Conservation (phyloP, 1,139 yeast genomes). For the Geotrichum macrosporum region DNA sequence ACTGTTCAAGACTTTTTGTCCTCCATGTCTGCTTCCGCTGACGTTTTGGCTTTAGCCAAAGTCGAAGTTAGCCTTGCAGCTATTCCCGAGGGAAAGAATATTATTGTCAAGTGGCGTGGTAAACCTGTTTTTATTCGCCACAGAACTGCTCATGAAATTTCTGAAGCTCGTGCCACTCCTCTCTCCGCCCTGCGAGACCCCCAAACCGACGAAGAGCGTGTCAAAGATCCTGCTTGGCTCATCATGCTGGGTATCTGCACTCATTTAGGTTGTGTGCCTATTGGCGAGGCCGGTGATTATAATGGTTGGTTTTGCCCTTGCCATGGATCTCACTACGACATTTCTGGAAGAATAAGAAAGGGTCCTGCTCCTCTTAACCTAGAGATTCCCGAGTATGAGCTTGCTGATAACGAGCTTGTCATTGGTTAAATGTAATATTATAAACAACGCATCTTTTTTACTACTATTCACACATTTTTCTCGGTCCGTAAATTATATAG, state of each 20-base stretch:
- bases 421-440: conserved; percentile 52
- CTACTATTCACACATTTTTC: background rate
- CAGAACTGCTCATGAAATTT: conserved; percentile 90
- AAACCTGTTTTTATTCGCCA: conserved; percentile 99
- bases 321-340: conserved; percentile 99
- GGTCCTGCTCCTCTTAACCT: conserved; percentile 99
- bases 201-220: conserved; percentile 88
- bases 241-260: conserved; percentile 99
- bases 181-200: conserved; percentile 84
- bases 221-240: conserved; percentile 95
- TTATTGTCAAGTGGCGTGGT: conserved; percentile 99
- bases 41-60: conserved; percentile 98
- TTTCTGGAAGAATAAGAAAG: conserved; percentile 98
- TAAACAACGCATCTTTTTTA: conserved; percentile 4
- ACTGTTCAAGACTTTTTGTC: conserved; percentile 94
- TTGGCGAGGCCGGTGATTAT: conserved; percentile 99
- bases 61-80: conserved; percentile 93
- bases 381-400: conserved; percentile 91
- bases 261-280: conserved; percentile 99
- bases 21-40: conserved; percentile 97
- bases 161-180: conserved; percentile 85
- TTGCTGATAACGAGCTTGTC: conserved; percentile 70
- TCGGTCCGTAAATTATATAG: background rate
- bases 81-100: conserved; percentile 97
- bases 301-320: conserved; percentile 99